phyloP scores from a whole-genome alignment of 441 rosid genomes.

The Aquilaria agallochum region DNA sequence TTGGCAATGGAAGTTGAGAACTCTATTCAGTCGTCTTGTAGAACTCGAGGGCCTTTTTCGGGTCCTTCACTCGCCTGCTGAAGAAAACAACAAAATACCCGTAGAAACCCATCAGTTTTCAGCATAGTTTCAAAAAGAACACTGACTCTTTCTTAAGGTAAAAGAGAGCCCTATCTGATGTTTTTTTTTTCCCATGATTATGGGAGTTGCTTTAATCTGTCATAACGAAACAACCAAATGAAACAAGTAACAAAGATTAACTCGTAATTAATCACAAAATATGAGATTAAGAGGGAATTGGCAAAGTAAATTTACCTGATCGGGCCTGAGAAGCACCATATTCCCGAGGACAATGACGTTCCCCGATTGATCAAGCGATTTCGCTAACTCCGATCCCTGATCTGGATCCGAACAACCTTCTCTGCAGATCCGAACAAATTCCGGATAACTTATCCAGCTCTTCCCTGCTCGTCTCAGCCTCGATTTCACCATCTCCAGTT shows the following conservation, averaged over 20 bases:
- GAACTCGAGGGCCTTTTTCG: slow-evolving; percentile 36
- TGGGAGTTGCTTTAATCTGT: slow-evolving; percentile 23
- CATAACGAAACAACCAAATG: slow-evolving; percentile 17
- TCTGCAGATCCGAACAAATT: slow-evolving; percentile 55
- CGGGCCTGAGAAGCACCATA: slow-evolving; percentile 63
- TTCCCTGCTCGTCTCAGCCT: slow-evolving; percentile 52
- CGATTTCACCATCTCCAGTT: slow-evolving; percentile 62
- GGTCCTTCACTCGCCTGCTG: slow-evolving; percentile 62
- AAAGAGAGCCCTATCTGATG: slow-evolving; percentile 28
- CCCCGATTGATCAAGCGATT: slow-evolving; percentile 70
- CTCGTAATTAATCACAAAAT: neutral
- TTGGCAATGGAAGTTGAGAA: too few species aligned
- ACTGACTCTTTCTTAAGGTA: neutral
- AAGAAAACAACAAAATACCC: slow-evolving; percentile 33
- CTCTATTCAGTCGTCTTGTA: too few species aligned
- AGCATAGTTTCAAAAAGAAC: slow-evolving; percentile 16
- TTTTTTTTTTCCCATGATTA: slow-evolving; percentile 8
- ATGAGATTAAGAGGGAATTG: neutral
- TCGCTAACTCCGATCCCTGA: slow-evolving; percentile 45
- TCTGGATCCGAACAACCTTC: slow-evolving; percentile 66
- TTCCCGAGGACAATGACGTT: slow-evolving; percentile 71
- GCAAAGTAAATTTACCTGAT: slow-evolving; percentile 48
- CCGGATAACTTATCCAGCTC: slow-evolving; percentile 52
- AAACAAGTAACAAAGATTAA: neutral
- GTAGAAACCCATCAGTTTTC: slow-evolving; percentile 67